Evolutionary conservation across 805 yeast genomes (phyloP).

Genomic region (Yarrowia sp.): DNA sequence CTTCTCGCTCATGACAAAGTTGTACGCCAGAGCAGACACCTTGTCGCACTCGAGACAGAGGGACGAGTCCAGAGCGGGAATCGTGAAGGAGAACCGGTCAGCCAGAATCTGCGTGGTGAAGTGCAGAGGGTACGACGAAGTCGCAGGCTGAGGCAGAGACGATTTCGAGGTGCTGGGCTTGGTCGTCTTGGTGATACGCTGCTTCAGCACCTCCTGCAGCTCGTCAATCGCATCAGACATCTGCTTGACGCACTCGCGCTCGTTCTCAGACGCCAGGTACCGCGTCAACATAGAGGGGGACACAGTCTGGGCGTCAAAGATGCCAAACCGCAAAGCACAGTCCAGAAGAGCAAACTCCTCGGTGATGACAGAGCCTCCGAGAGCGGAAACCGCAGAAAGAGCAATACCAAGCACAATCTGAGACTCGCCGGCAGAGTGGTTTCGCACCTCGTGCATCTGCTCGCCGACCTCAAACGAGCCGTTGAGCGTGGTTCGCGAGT

Average conservation of each 20-base stretch:
- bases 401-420: conserved; percentile 17
- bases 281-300: conserved; percentile 8
- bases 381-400: background rate
- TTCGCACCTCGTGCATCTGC: conserved; percentile 20
- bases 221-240: background rate
- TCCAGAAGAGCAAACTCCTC: background rate
- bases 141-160: too few species aligned
- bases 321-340: conserved; percentile 4
- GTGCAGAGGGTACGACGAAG: conserved; percentile 6
- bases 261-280: background rate
- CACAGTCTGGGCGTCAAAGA: conserved; percentile 12
- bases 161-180: too few species aligned
- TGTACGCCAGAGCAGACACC: conserved; percentile 17
- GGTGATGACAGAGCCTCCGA: conserved; percentile 1
- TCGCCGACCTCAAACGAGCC: conserved; percentile 17
- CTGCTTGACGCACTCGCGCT: background rate
- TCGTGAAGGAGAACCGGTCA: conserved; percentile 6
- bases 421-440: background rate
- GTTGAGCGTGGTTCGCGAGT: conserved; percentile 4
- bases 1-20: conserved; percentile 19
- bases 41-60: conserved; percentile 16
- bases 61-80: conserved; percentile 14
- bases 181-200: background rate
- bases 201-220: background rate
- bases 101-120: conserved; percentile 8